A percentile compares a stretch with the other conserved stretches of the same genome.
Evolutionary conservation across 1,284 basidiomycete genomes (phyloP).

Genomic region (Pseudozyma sp.): DNA sequence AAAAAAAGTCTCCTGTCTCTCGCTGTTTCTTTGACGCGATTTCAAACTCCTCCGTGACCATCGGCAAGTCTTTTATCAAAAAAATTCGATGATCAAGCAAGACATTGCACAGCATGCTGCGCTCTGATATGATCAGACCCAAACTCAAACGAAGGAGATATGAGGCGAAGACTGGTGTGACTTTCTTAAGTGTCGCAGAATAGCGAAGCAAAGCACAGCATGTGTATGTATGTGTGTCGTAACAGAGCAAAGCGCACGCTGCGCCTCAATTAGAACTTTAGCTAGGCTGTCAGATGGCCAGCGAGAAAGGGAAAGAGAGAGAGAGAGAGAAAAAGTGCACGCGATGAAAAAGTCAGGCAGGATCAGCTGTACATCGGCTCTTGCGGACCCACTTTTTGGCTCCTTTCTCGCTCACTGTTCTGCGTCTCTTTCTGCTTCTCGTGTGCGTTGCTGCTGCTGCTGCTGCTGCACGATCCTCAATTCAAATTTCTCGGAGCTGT

Average conservation of each 20-base stretch:
- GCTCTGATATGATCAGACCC: too few relatives aligned
- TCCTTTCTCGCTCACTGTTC: background rate
- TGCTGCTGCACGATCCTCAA: background rate
- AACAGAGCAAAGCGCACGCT: too few relatives aligned
- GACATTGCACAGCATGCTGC: background rate
- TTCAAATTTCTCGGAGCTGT: constrained; percentile 4
- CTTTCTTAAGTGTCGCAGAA: background rate
- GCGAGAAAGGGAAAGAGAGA: too few relatives aligned
- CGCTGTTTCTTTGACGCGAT: background rate
- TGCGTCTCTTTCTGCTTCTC: background rate
- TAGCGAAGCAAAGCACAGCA: background rate
- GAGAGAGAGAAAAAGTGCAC: too few relatives aligned
- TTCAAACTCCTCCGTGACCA: constrained; percentile 16
- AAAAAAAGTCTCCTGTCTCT: constrained; percentile 1
- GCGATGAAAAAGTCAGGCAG: background rate
- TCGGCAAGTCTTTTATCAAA: constrained; percentile 6
- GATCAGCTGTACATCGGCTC: background rate
- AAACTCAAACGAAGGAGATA: background rate
- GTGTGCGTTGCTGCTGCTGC: background rate
- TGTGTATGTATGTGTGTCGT: background rate
- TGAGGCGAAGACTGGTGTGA: too few relatives aligned
- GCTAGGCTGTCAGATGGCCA: too few relatives aligned
- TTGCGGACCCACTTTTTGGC: background rate
- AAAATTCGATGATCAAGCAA: background rate
- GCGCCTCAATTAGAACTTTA: too few relatives aligned